Conservation (phyloP, 129 eudicot species). For the Apium graveolens region DNA sequence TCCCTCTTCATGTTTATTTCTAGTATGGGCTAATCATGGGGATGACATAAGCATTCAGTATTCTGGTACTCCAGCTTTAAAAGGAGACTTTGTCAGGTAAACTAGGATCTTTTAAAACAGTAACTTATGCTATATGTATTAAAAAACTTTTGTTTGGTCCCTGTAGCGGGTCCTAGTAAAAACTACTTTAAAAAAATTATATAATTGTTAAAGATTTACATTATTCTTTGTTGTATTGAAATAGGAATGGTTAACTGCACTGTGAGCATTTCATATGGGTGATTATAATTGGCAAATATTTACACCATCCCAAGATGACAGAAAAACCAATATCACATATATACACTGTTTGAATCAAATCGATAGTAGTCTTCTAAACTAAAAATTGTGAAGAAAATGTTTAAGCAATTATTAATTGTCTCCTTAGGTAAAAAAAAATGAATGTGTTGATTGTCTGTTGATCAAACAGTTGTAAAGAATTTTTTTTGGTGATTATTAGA, state of each 20-base stretch:
- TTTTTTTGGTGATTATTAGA: slow-evolving; percentile 25
- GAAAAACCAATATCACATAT: not conserved
- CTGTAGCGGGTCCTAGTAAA: not conserved
- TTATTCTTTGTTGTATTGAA: not conserved
- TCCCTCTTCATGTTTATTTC: not conserved
- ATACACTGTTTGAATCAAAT: not conserved
- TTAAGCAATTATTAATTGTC: too few species aligned
- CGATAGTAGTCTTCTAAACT: not conserved
- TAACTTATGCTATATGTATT: not conserved
- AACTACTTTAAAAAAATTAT: not conserved
- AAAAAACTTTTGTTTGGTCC: not conserved
- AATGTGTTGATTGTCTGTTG: not conserved
- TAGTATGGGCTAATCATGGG: slow-evolving; percentile 99
- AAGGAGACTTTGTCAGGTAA: slow-evolving; percentile 98
- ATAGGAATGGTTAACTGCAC: not conserved
- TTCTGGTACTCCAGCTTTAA: slow-evolving; percentile 95
- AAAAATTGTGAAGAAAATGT: not conserved
- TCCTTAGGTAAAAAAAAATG: not conserved
- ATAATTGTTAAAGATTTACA: not conserved
- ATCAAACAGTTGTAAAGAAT: not conserved
- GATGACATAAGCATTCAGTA: slow-evolving; percentile 95
- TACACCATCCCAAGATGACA: not conserved
- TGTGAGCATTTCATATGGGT: not conserved
- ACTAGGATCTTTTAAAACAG: not conserved
- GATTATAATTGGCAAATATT: not conserved